Evolutionary conservation across 176 grass and related monocot genomes (phyloP).

Genomic region (Rhynchospora tenuis): DNA sequence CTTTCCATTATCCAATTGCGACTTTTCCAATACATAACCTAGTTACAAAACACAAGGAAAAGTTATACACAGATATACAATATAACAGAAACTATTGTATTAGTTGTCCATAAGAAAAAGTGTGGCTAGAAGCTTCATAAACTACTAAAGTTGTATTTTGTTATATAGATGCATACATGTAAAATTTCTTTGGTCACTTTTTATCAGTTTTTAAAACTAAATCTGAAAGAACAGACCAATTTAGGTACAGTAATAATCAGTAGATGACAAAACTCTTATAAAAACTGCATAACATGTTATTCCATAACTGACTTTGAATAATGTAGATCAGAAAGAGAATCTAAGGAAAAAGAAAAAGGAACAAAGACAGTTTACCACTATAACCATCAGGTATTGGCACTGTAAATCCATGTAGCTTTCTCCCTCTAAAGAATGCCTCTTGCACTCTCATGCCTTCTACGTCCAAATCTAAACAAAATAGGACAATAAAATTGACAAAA

Average conservation of each 20-base stretch:
- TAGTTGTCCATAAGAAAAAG: background rate
- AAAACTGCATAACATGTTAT: background rate
- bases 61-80: background rate
- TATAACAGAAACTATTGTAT: background rate
- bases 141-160: background rate
- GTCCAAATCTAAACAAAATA: slow-evolving; percentile 38
- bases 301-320: background rate
- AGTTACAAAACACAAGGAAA: slow-evolving; percentile 16
- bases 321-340: background rate
- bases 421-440: slow-evolving; percentile 88
- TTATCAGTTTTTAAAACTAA: background rate
- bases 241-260: background rate
- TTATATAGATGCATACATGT: background rate
- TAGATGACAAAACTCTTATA: background rate
- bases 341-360: background rate
- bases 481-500: background rate
- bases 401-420: slow-evolving; percentile 71
- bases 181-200: background rate
- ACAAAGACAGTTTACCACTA: slow-evolving; percentile 41
- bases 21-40: slow-evolving; percentile 83
- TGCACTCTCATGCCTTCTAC: slow-evolving; percentile 72
- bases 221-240: background rate
- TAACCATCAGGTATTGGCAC: slow-evolving; percentile 68
- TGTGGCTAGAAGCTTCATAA: background rate
- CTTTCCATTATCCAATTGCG: slow-evolving; percentile 27